phyloP scores from a whole-genome alignment of 352 stramenopile species.

The Phytophthora ramorum region DNA sequence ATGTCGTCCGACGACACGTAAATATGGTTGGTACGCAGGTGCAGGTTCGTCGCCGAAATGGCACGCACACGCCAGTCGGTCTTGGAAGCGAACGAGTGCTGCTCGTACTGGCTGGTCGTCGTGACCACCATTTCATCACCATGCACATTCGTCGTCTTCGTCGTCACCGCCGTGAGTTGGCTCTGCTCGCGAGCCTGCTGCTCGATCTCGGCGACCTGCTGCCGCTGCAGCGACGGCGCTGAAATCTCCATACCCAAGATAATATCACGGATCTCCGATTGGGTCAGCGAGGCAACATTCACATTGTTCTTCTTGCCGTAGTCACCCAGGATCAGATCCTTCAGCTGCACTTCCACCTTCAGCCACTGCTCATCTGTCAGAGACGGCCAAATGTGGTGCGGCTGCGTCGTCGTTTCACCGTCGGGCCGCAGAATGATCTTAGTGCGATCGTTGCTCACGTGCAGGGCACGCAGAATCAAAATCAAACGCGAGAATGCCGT shows the following conservation, averaged over 20 bases:
- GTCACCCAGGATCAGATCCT: slow-evolving; percentile 99
- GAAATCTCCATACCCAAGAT: slow-evolving; percentile 99
- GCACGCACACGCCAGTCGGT: slow-evolving; percentile 99
- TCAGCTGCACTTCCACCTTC: slow-evolving; percentile 99
- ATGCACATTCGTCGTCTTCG: slow-evolving; percentile 99
- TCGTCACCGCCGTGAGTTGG: slow-evolving; percentile 98
- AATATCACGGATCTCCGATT: slow-evolving; percentile 99
- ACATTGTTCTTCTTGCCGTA: slow-evolving; percentile 99
- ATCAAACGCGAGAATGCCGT: slow-evolving; percentile 99
- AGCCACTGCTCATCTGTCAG: slow-evolving; percentile 99
- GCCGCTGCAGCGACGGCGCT: slow-evolving; percentile 97
- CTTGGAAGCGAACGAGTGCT: slow-evolving; percentile 99
- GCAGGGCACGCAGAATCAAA: slow-evolving; percentile 98
- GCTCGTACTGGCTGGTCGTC: slow-evolving; percentile 99
- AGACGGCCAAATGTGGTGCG: slow-evolving; percentile 99
- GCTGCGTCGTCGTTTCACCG: slow-evolving; percentile 98
- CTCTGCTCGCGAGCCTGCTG: slow-evolving; percentile 98
- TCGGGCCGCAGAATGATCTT: slow-evolving; percentile 98
- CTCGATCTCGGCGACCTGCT: slow-evolving; percentile 99
- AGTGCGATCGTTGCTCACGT: slow-evolving; percentile 96
- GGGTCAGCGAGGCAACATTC: slow-evolving; percentile 99
- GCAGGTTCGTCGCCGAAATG: slow-evolving; percentile 98
- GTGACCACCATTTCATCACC: slow-evolving; percentile 99
- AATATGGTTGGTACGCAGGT: slow-evolving; percentile 99
- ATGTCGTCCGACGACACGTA: slow-evolving; percentile 99